Conservation (phyloP, 805 yeast species). For the Nakazawaea wickerhamii region DNA sequence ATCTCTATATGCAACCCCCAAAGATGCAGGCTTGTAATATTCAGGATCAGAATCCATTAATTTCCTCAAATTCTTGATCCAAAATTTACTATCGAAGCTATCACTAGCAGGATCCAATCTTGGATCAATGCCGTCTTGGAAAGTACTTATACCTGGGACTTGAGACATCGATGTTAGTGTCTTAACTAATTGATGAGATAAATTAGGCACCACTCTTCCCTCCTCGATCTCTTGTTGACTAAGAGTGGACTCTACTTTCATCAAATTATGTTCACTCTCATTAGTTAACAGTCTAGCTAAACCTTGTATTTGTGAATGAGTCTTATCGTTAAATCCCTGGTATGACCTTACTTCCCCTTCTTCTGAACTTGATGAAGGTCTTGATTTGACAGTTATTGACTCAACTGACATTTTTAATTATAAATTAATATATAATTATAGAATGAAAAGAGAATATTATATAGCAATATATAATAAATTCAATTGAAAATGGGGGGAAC, state of each 20-base stretch:
- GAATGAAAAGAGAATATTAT: neutral
- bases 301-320: constrained; percentile 29
- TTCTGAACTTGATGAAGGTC: neutral
- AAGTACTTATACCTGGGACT: constrained; percentile 44
- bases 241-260: neutral
- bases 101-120: constrained; percentile 54
- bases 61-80: constrained; percentile 63
- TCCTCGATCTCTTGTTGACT: constrained; percentile 11
- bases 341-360: constrained; percentile 17
- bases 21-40: constrained; percentile 53
- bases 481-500: too few relatives aligned
- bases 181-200: constrained; percentile 20
- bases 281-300: constrained; percentile 36
- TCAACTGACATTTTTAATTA: constrained; percentile 17
- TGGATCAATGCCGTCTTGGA: constrained; percentile 27
- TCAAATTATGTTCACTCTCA: constrained; percentile 10
- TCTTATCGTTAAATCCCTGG: constrained; percentile 32
- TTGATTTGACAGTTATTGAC: constrained; percentile 22
- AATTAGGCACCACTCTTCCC: constrained; percentile 12
- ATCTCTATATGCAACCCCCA: constrained; percentile 56
- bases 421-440: too few relatives aligned
- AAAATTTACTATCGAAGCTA: constrained; percentile 51
- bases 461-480: too few relatives aligned
- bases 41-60: constrained; percentile 50
- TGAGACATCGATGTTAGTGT: constrained; percentile 45